Evolutionary conservation across 495 filamentous ascomycete species (phyloP), one percentile per base, ranked within the genome.

Genomic region (Aspergillus cristatus): DNA sequence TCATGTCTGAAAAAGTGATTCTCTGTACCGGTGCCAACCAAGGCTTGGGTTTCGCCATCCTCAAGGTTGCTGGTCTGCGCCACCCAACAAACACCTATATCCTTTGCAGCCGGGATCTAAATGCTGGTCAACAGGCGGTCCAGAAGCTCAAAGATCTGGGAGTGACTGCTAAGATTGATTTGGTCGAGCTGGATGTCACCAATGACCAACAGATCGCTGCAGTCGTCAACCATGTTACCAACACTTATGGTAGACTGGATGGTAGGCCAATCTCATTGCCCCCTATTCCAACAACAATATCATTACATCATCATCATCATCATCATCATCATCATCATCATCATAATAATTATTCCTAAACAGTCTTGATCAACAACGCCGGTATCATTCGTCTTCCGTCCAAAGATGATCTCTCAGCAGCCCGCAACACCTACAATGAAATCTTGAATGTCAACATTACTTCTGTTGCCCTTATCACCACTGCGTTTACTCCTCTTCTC

Each of bases 11-110:
- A 24, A 32, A 55, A 41, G 37, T 51, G 7, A 46, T 62, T 18
- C 50, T 67, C 28, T 41, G 57, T 29, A 67, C 63, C 1, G 61
- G 61, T 5, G 53, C 55, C 18, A 67, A 65, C 33, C 48, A 53
- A 28, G 52, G 57, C 14, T 51, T 68, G 3, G 60, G 60, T 7
- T 52, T 58, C 35, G 52, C 46, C 15, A 61, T 61, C 14, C 44
- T 57, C 33, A 50, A 62, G 35, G 47, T 44, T 13, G 41, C 45
- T 28, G 52, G 43, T 25, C 37, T 40, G 17, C 53, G 50, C 20
- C 14, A 57, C 14, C 57, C 53, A 7, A 33, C 28, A 2, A 37
- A 40, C 5, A 54, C 40, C 15, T 51, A 53, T 33, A 45, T 68
- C 16, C 47, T 68, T 4, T 48, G 44, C 24, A 56, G 49, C 35